Conservation (phyloP, 179 eudicot species). For the Nepenthes alata region DNA sequence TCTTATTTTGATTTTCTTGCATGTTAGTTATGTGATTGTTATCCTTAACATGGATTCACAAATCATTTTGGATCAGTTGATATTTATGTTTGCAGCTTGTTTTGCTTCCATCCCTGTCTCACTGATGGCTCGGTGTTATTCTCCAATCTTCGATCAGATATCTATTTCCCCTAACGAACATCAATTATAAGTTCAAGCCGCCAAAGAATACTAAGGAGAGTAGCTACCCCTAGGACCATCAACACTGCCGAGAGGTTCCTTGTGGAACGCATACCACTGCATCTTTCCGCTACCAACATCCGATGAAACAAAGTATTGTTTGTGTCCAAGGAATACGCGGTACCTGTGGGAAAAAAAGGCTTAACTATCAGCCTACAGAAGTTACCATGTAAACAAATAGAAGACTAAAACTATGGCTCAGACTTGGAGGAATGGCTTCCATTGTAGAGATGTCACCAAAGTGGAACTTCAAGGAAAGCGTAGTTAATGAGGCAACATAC, state of each 20-base stretch:
- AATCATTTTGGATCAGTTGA: no score
- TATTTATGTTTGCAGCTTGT: no score
- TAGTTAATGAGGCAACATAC: slow-evolving; percentile 25
- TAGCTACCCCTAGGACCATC: slow-evolving; percentile 58
- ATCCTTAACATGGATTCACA: no score
- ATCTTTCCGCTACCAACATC: slow-evolving; percentile 98
- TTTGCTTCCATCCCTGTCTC: no score
- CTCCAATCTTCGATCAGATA: no score
- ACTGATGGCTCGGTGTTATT: no score
- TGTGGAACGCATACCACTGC: slow-evolving; percentile 99
- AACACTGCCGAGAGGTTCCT: slow-evolving; percentile 76
- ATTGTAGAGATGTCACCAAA: background rate
- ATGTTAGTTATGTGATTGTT: no score
- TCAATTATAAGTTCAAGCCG: background rate
- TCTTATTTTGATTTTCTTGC: no score
- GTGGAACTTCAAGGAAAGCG: background rate
- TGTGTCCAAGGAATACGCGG: slow-evolving; percentile 90
- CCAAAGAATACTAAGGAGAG: slow-evolving; percentile 2
- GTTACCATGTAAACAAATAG: no score
- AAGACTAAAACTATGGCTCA: background rate
- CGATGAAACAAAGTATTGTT: slow-evolving; percentile 90
- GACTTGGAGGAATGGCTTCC: no score
- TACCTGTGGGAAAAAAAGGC: slow-evolving; percentile 33
- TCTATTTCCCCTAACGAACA: no score
- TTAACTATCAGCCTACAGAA: background rate